phyloP scores from a whole-genome alignment of 148 eudicot species.

The Chenopodium album region DNA sequence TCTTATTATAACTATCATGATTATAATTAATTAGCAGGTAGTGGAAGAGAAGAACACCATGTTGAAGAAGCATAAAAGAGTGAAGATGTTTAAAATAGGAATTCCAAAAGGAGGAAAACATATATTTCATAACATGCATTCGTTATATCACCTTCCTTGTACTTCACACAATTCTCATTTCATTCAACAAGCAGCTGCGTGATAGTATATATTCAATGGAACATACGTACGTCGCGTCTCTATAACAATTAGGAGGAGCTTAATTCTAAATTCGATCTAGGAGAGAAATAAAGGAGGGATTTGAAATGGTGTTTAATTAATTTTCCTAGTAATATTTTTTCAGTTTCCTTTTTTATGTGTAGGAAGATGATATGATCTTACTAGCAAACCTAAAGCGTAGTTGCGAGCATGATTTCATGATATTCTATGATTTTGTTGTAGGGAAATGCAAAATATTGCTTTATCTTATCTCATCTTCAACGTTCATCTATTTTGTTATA shows the following conservation, averaged over 20 bases:
- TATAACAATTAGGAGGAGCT: conserved; percentile 9
- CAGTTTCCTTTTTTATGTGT: background rate
- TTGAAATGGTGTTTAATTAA: background rate
- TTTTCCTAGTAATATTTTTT: background rate
- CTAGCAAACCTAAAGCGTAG: background rate
- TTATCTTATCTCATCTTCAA: background rate
- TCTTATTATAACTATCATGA: too few species aligned
- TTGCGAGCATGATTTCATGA: background rate
- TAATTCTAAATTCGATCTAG: background rate
- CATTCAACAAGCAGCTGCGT: conserved; percentile 29
- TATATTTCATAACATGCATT: conserved; percentile 33
- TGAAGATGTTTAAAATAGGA: conserved; percentile 28
- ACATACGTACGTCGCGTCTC: background rate
- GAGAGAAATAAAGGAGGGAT: background rate
- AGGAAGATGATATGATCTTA: background rate
- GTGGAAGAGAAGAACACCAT: conserved; percentile 7
- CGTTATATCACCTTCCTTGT: conserved; percentile 26
- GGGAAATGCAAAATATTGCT: background rate
- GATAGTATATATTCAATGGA: background rate
- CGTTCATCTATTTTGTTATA: background rate
- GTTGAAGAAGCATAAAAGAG: conserved; percentile 24
- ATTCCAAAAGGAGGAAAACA: conserved; percentile 38
- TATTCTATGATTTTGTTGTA: background rate
- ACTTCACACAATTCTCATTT: conserved; percentile 23
- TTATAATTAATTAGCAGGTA: conserved; percentile 17